Percentiles rank a stretch among this genome's conserved stretches.
Conservation (phyloP, 768 basidiomycete genomes). For the Glaciozyma antarctica region DNA sequence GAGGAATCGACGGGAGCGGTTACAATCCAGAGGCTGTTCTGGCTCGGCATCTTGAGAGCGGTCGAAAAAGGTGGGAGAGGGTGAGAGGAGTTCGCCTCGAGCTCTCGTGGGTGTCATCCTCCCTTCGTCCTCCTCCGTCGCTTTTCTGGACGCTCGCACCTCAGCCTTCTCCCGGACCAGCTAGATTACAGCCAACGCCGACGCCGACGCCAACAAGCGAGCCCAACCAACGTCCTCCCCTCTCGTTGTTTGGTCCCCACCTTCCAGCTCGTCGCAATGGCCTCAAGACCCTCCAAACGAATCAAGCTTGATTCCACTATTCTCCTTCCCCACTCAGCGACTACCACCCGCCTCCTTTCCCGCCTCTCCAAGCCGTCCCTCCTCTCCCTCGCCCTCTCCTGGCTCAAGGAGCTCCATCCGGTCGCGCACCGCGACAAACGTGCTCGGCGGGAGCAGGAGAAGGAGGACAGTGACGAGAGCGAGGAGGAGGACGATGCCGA, state of each 20-base stretch:
- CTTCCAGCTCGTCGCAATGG: background rate
- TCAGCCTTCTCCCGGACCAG: too few relatives aligned
- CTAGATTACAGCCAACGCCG: too few relatives aligned
- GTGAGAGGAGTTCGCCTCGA: background rate
- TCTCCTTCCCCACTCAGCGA: background rate
- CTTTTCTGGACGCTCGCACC: too few relatives aligned
- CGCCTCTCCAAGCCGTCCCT: background rate
- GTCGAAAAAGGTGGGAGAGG: background rate
- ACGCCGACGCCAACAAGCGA: too few relatives aligned
- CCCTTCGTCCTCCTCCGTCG: too few relatives aligned
- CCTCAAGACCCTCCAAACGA: background rate
- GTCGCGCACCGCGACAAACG: background rate
- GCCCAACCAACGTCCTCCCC: background rate
- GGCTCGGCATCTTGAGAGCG: conserved; percentile 5
- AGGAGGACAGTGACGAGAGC: background rate
- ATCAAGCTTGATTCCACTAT: background rate
- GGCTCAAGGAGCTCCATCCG: background rate
- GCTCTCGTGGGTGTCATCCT: too few relatives aligned
- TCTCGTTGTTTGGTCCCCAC: background rate
- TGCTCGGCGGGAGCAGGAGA: background rate
- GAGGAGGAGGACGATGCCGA: background rate
- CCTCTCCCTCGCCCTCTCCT: background rate
- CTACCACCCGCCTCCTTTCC: background rate
- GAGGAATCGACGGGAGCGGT: conserved; percentile 17
- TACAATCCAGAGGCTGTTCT: conserved; percentile 28